phyloP scores from a whole-genome alignment of 2,329 filamentous ascomycete genomes.

The Penicillium sp. region DNA sequence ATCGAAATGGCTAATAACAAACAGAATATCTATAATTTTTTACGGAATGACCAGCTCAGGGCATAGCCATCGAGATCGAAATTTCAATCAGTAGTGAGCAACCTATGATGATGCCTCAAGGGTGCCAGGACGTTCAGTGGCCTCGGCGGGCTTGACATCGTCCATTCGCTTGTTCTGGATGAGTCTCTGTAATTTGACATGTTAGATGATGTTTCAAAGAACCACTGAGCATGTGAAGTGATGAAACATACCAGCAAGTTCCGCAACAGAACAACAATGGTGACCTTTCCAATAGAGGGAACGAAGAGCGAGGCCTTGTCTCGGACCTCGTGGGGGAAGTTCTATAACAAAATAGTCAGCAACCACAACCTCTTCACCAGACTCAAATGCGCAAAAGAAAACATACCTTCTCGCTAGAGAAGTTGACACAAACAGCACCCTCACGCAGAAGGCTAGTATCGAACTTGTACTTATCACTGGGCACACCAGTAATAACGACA shows the following conservation, averaged over 20 bases:
- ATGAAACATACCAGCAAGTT: slow-evolving; percentile 73
- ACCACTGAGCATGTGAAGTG: background rate
- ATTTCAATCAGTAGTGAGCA: background rate
- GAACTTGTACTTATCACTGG: slow-evolving; percentile 84
- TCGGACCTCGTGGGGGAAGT: slow-evolving; percentile 87
- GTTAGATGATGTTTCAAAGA: slow-evolving; percentile 17
- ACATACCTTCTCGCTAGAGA: slow-evolving; percentile 78
- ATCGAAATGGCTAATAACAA: slow-evolving; percentile 25
- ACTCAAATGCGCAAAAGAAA: background rate
- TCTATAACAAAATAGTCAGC: slow-evolving; percentile 47
- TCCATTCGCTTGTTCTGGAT: slow-evolving; percentile 45
- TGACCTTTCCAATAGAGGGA: slow-evolving; percentile 95
- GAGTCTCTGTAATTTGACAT: slow-evolving; percentile 33
- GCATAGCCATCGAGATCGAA: slow-evolving; percentile 2
- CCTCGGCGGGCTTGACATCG: slow-evolving; percentile 42
- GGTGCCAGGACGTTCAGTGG: slow-evolving; percentile 44
- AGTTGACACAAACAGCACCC: slow-evolving; percentile 97
- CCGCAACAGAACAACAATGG: slow-evolving; percentile 83
- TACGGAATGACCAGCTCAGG: slow-evolving; percentile 2
- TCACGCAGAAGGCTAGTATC: slow-evolving; percentile 79
- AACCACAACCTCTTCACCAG: background rate
- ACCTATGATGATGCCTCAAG: slow-evolving; percentile 36
- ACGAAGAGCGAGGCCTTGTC: slow-evolving; percentile 97
- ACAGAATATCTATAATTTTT: slow-evolving; percentile 23
- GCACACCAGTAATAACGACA: slow-evolving; percentile 92